Base-by-base conservation (phyloP, 176 grass and related monocot genomes). In the Oryza brachyantha region DNA sequence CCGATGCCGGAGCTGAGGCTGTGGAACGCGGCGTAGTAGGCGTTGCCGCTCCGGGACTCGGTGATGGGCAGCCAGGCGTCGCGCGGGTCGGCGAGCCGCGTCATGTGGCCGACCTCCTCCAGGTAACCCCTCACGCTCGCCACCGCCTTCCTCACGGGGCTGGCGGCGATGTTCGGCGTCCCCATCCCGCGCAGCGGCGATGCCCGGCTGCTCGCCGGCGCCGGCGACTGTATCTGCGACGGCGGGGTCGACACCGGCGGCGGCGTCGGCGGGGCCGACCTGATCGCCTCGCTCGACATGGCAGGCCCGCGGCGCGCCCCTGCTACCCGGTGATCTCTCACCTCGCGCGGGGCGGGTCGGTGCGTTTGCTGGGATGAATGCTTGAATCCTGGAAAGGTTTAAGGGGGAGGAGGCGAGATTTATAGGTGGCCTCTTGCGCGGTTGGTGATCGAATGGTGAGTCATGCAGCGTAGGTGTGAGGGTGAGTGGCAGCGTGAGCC, bases 51-150 rank as follows among this genome's bases (percentile, higher is more conserved):
- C 40, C 86, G 62, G n/a, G 96, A 99, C 68, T 94, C 96, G 26
- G 96, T 99, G 87, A 99, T 99, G 57, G 96, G 96, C 16, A 99
- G 92, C 96, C 96, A 99, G 11, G 92, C 92, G 32, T 99, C 96
- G 48, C 76, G 87, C 19, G 83, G 92, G 69, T 99, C 96, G 31
- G 78, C 82, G 35, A 93, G 79, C 26, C 78, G 81, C 7, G 92
- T 93, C 41, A 93, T 81, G 77, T 94, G 83, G 35, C 92, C 90
- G 2, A 98, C 70, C 48, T 94, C 90, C 85, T 94, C 94, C 70
- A 94, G 80, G 78, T 77, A 84, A 0, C 31, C 91, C 63, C 64
- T 50, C 81, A 99, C 81, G 86, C 74, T 94, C 26, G 89, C 83
- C 68, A 97, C 86, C 61, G 89, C 95, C 86, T 88, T 91, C 73